Percentiles rank a stretch among this genome's conserved stretches.
Evolutionary conservation across 345 rosid genomes (phyloP).

Genomic region (Linum usitatissimum): DNA sequence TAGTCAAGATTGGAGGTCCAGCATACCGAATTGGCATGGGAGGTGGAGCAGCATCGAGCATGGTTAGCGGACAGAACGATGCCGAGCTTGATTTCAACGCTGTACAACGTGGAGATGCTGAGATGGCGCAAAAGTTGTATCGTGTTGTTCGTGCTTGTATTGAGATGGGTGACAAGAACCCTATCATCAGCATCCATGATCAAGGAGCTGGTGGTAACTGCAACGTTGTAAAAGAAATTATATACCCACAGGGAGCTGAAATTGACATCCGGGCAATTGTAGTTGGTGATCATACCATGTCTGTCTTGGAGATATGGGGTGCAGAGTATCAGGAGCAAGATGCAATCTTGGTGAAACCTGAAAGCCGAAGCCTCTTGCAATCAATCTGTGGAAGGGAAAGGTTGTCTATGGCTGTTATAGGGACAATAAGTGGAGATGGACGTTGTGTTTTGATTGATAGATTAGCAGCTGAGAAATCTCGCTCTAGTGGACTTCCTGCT

Average conservation of each 20-base stretch:
- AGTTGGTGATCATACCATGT: slow-evolving; percentile 91
- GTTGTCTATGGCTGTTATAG: slow-evolving; percentile 86
- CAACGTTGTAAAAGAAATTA: slow-evolving; percentile 88
- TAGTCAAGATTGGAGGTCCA: slow-evolving; percentile 95
- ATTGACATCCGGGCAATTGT: slow-evolving; percentile 71
- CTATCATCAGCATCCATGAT: slow-evolving; percentile 90
- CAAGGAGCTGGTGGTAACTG: slow-evolving; percentile 99
- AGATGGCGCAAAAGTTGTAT: slow-evolving; percentile 88
- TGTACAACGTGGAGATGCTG: slow-evolving; percentile 95
- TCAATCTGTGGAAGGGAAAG: slow-evolving; percentile 87
- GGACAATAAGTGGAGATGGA: slow-evolving; percentile 68
- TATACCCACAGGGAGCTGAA: slow-evolving; percentile 82
- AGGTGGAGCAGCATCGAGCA: slow-evolving; percentile 94
- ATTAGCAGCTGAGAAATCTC: slow-evolving; percentile 37
- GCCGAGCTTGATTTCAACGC: slow-evolving; percentile 98
- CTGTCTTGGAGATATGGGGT: slow-evolving; percentile 94
- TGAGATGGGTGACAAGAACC: slow-evolving; percentile 87
- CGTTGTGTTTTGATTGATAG: slow-evolving; percentile 67
- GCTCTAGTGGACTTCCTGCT: slow-evolving; percentile 47
- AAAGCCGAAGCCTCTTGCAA: slow-evolving; percentile 49
- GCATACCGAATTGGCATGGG: slow-evolving; percentile 99
- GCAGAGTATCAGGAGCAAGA: slow-evolving; percentile 99
- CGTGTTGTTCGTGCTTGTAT: slow-evolving; percentile 85
- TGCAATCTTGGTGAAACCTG: slow-evolving; percentile 84
- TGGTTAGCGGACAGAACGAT: slow-evolving; percentile 94